phyloP scores from a whole-genome alignment of 83 land plant genomes.

The Diphasiastrum complanatum region DNA sequence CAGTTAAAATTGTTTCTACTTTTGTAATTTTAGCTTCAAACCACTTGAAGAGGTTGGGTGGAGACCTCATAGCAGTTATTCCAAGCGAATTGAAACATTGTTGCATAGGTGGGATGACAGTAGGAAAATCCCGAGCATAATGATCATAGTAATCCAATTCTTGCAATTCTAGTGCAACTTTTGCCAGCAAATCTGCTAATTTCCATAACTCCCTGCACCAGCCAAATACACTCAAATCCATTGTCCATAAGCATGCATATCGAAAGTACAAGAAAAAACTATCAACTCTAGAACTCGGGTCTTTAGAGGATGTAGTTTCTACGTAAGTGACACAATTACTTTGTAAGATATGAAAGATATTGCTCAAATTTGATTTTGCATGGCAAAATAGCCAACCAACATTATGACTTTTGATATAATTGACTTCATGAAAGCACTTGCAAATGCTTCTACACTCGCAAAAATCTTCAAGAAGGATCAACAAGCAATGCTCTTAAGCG shows the following conservation, averaged over 20 bases:
- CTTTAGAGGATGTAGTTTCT: not conserved
- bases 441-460: no score
- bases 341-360: not conserved
- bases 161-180: slow-evolving; percentile 48
- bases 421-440: no score
- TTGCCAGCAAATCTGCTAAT: slow-evolving; percentile 48
- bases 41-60: slow-evolving; percentile 70
- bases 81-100: slow-evolving; percentile 9
- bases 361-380: not conserved
- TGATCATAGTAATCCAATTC: slow-evolving; percentile 71
- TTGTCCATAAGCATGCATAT: no score
- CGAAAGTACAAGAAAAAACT: not conserved
- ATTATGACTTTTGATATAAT: no score
- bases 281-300: not conserved
- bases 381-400: no score
- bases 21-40: slow-evolving; percentile 51
- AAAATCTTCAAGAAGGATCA: no score
- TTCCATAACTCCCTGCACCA: slow-evolving; percentile 50
- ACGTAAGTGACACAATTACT: not conserved
- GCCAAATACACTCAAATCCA: not conserved
- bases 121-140: slow-evolving; percentile 88
- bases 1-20: slow-evolving; percentile 29
- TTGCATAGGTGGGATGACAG: slow-evolving; percentile 28
- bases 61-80: slow-evolving; percentile 20
- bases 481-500: no score